Evolutionary conservation across 768 basidiomycete species (phyloP).

Genomic region (Trametes cubensis): DNA sequence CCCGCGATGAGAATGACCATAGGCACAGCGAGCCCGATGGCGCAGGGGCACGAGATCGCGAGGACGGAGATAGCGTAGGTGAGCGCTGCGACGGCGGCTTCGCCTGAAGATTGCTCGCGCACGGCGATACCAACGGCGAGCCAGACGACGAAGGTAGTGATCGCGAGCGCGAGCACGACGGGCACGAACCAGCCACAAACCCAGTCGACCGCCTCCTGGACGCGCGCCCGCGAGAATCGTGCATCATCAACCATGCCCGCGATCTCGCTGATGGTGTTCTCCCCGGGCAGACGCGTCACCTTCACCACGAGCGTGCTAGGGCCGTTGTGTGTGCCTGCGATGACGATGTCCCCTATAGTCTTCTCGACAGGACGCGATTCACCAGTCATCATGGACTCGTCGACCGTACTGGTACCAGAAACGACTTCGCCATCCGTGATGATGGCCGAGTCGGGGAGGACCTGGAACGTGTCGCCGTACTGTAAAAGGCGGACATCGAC

Average conservation of each 20-base stretch:
- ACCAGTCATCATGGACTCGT: slow-evolving; percentile 49
- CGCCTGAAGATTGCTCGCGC: slow-evolving; percentile 29
- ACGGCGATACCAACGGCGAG: slow-evolving; percentile 37
- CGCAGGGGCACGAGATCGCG: slow-evolving; percentile 59
- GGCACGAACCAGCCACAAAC: slow-evolving; percentile 54
- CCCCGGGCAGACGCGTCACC: slow-evolving; percentile 40
- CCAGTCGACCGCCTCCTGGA: slow-evolving; percentile 53
- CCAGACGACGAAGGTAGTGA: slow-evolving; percentile 43
- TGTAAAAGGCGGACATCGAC: slow-evolving; percentile 40
- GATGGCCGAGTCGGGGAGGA: slow-evolving; percentile 38
- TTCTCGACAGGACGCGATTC: slow-evolving; percentile 45
- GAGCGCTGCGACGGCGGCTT: slow-evolving; percentile 41
- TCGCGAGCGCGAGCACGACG: slow-evolving; percentile 44
- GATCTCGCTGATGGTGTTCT: slow-evolving; percentile 46
- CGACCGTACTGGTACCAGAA: slow-evolving; percentile 40
- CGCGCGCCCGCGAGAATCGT: slow-evolving; percentile 39
- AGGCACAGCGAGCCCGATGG: slow-evolving; percentile 40
- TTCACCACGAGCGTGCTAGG: slow-evolving; percentile 38
- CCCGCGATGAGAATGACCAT: slow-evolving; percentile 41
- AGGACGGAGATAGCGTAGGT: slow-evolving; percentile 55
- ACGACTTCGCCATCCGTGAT: slow-evolving; percentile 45
- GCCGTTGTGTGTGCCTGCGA: slow-evolving; percentile 45
- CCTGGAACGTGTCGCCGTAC: slow-evolving; percentile 40
- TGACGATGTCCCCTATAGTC: slow-evolving; percentile 35
- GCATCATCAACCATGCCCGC: slow-evolving; percentile 40